Evolutionary conservation across 164 flowering plant species (phyloP), one percentile per base, ranked within the genome.

Genomic region (Vitis rotundifolia): DNA sequence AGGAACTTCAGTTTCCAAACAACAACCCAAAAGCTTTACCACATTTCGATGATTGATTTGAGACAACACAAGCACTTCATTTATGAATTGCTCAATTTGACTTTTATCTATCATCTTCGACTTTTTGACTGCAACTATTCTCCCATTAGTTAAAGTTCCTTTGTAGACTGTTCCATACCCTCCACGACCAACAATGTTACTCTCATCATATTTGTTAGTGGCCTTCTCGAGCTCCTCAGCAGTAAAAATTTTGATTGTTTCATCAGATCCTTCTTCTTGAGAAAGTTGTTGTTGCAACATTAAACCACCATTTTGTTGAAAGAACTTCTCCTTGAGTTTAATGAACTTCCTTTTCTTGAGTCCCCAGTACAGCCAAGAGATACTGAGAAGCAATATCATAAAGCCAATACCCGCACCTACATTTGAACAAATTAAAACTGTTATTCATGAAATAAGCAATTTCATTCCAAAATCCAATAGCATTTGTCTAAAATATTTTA

Each of bases 21-120:
- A 82, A 44, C 84, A 81, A 4, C 87, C 85, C 31, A 84, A 48
- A 9, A 84, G 77, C 55, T 77, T 82, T 1, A 82, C 89, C 2
- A 81, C 83, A 56, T 84, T 79, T 14, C 80, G 70, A 60, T 86
- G 91, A 58, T 85, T 83, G 71, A 82, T 77, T 72, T 80, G 87
- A 28, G 80, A 78, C 37, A 85, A 78, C 9, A 87, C 75, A 0
- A 80, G 69, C 12, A 86, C 81, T 59, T 86, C 85, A 51, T 81
- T 87, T 15, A 82, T 77, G 70, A 86, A 86, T 64, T 84, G 81
- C 52, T 84, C 77, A 9, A 73, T 71, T 67, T 84, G 87, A 55
- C 48, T 68, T 26, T 75, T 67, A 68, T 78, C 84, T 9, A 78
- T 73, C 11, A 75, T 54, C 58, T 77, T 85, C 22, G 88, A 81